Conservation (phyloP, 345 rosid genomes). For the Moricandia moricandioides region DNA sequence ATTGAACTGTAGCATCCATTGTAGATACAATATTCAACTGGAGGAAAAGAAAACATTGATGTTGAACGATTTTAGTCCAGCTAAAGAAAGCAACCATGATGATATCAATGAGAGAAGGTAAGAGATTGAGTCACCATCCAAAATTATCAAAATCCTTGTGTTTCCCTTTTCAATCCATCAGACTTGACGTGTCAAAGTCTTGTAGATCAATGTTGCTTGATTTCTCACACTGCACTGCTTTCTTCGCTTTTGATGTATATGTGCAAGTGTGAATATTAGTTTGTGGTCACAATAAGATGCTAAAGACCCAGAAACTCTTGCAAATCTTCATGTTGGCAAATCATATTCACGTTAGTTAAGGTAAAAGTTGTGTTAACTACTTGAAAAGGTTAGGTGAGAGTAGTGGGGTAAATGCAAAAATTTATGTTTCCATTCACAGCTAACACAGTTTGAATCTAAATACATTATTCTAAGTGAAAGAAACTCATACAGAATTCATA, state of each 20-base stretch:
- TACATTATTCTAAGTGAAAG: background rate
- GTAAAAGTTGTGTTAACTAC: background rate
- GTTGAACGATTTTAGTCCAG: background rate
- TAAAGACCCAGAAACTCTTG: slow-evolving; percentile 91
- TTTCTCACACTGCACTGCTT: background rate
- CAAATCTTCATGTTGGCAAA: slow-evolving; percentile 92
- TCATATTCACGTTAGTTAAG: slow-evolving; percentile 56
- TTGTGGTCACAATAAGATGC: slow-evolving; percentile 60
- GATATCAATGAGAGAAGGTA: background rate
- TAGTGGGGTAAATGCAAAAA: background rate
- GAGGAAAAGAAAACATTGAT: background rate
- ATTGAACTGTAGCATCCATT: background rate
- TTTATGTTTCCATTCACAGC: background rate
- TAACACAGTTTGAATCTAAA: background rate
- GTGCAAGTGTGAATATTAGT: slow-evolving; percentile 1
- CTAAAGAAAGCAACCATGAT: background rate
- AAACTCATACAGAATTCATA: slow-evolving; percentile 41
- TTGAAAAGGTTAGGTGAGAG: background rate
- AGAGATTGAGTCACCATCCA: background rate
- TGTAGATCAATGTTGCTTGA: background rate
- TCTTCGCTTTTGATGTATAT: background rate
- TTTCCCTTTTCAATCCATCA: too few relatives aligned
- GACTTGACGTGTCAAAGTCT: background rate
- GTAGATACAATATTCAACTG: background rate
- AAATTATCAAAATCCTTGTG: background rate